These are phyloP conservation scores for Drosera spatulata DNA, from an alignment of 179 eudicot genomes.

Conservation along the genomic window DNA sequence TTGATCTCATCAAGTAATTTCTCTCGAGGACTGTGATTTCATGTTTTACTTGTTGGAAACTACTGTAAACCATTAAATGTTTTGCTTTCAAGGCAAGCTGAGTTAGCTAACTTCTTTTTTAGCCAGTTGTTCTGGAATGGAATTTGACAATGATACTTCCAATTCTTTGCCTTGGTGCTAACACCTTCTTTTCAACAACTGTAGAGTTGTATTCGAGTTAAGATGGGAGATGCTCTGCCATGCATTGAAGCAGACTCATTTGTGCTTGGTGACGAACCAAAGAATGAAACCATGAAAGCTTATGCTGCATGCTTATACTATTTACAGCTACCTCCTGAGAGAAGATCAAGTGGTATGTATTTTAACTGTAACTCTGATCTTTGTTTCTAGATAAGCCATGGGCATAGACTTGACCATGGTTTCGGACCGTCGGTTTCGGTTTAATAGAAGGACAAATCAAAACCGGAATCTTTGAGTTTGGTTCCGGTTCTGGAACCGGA, in stretches of 20 bases:
- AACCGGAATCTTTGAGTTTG: no score
- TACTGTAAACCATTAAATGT: no score
- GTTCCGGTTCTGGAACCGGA: no score
- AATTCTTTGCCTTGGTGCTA: not conserved
- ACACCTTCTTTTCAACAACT: slow-evolving; percentile 4
- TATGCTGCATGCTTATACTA: slow-evolving; percentile 80
- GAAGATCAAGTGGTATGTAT: slow-evolving; percentile 57
- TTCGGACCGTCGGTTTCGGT: no score
- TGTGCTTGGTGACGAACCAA: slow-evolving; percentile 37
- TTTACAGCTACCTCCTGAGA: slow-evolving; percentile 53
- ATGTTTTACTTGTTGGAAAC: no score
- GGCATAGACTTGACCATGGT: no score
- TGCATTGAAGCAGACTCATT: slow-evolving; percentile 27
- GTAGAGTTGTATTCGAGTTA: slow-evolving; percentile 50
- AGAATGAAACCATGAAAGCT: slow-evolving; percentile 51
- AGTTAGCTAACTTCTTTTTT: not conserved
- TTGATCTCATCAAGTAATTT: no score
- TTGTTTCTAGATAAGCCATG: no score
- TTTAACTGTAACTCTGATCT: not conserved
- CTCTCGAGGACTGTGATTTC: no score
- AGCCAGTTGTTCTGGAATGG: not conserved
- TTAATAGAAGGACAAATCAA: no score
- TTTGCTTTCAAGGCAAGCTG: not conserved
- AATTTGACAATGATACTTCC: not conserved
- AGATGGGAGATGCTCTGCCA: slow-evolving; percentile 48